Base-by-base conservation (phyloP, 768 basidiomycete genomes). In the Suillus cothurnatus region DNA sequence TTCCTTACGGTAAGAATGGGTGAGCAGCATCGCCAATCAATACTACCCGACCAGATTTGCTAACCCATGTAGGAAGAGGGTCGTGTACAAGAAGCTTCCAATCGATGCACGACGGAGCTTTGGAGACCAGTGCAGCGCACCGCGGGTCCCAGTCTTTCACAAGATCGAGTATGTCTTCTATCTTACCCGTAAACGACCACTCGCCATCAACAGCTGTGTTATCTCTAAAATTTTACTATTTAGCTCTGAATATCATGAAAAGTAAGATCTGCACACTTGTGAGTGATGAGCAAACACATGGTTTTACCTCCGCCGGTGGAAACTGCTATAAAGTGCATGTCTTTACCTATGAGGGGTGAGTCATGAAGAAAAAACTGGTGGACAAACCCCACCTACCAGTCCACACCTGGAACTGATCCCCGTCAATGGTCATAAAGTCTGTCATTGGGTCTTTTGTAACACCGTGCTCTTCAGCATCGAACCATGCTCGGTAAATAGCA, bases 61-160 rank as follows among this genome's bases (percentile, higher is more conserved):
- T 71, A 45, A 83, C 71, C 81, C 81, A 83, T 11, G 72, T 75
- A 39, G 70, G 71, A 12, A 81, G 71, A 12, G 78, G 79, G 34
- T 70, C 67, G 67, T 81, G 80, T 11, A 81, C 71, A 36, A 76
- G 67, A 28, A 82, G 69, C 67, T 79, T 79, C 80, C 80, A 79
- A 61, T 81, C 81, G 43, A 74, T 66, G 63, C 74, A 77, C 4
- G 71, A 67, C 4, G 72, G 68, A 21, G 70, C 72, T 62, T 71
- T 74, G 34, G 64, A 67, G 15, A 71, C 66, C 36, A 67, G 56
- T 4, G 68, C 77, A 45, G 67, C 67, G 57, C 69, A 72, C 38
- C 69, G 72, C n/a, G 72, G 68, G 61, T 77, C 70, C 65, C 72
- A 70, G 38, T 60, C 72, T 39, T 72, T 65, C 9, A 72, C 70